These are phyloP conservation scores for Neocucurbitaria cava DNA, from an alignment of 2,329 filamentous ascomycete genomes.

Conservation along the genomic window DNA sequence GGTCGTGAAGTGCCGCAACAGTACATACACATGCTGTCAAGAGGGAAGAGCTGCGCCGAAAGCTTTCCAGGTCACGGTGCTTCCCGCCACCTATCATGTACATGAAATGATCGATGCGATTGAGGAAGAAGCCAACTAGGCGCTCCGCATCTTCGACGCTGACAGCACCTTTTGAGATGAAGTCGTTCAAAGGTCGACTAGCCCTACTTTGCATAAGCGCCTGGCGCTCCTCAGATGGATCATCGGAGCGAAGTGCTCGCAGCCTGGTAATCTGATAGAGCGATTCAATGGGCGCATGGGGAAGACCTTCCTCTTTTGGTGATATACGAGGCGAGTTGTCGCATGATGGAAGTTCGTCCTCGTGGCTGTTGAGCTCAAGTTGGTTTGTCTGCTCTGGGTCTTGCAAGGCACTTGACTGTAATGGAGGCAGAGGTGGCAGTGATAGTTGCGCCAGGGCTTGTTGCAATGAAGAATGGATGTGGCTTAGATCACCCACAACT, in stretches of 20 bases:
- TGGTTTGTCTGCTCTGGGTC: constrained; percentile 28
- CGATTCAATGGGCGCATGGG: constrained; percentile 54
- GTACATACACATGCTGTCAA: constrained; percentile 64
- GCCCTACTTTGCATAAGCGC: constrained; percentile 2
- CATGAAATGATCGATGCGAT: constrained; percentile 56
- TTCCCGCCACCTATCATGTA: constrained; percentile 55
- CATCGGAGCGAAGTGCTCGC: constrained; percentile 42
- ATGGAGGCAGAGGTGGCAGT: constrained; percentile 46
- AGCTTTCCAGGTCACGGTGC: constrained; percentile 53
- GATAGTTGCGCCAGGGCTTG: constrained; percentile 50
- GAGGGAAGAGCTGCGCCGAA: constrained; percentile 63
- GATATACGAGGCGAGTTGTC: constrained; percentile 39
- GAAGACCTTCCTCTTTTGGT: constrained; percentile 35
- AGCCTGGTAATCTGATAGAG: constrained; percentile 58
- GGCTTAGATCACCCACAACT: constrained; percentile 33
- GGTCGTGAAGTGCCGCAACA: constrained; percentile 65
- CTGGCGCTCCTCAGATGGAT: constrained; percentile 49
- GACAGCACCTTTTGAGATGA: constrained; percentile 59
- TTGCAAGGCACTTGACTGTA: constrained; percentile 33
- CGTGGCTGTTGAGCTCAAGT: constrained; percentile 47
- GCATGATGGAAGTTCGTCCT: constrained; percentile 39
- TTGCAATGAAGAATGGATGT: constrained; percentile 48
- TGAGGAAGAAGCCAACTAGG: constrained; percentile 52
- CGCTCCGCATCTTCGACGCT: constrained; percentile 52
- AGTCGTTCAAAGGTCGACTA: constrained; percentile 47